phyloP scores from a whole-genome alignment of 169 alveolate species.

The Cryptosporidium xiaoi region DNA sequence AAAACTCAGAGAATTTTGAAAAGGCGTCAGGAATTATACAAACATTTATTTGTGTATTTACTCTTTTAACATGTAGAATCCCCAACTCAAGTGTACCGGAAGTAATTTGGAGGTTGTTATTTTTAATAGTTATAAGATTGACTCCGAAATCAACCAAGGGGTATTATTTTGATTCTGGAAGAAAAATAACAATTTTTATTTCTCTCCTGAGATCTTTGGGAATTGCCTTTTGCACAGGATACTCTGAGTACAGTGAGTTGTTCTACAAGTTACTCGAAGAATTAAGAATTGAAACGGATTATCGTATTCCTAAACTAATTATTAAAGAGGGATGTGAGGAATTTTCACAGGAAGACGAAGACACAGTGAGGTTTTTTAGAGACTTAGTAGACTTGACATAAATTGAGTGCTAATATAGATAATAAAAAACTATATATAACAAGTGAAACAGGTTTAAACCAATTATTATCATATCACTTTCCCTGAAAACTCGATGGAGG shows the following conservation, averaged over 20 bases:
- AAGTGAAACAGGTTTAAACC: no score
- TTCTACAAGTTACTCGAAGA: background rate
- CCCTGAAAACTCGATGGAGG: constrained; percentile 45
- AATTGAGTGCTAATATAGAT: background rate
- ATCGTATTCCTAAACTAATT: constrained; percentile 40
- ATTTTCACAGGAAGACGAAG: constrained; percentile 62
- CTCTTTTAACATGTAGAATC: constrained; percentile 47
- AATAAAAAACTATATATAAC: no score
- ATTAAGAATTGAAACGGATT: constrained; percentile 10
- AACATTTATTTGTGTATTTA: constrained; percentile 23
- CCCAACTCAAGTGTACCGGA: constrained; percentile 26
- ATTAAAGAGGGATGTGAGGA: constrained; percentile 32
- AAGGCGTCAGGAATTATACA: constrained; percentile 36
- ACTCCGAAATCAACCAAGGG: constrained; percentile 59
- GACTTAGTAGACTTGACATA: constrained; percentile 15
- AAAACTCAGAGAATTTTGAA: constrained; percentile 16
- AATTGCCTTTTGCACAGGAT: constrained; percentile 55
- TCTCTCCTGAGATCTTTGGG: constrained; percentile 35
- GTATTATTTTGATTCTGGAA: constrained; percentile 28
- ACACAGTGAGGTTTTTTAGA: constrained; percentile 50
- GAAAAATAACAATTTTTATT: constrained; percentile 37
- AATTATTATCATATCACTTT: background rate
- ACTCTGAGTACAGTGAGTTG: background rate
- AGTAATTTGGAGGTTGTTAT: constrained; percentile 26
- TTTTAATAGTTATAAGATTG: constrained; percentile 1